Conservation (phyloP, 129 eudicot genomes). For the Cynara cardunculus region DNA sequence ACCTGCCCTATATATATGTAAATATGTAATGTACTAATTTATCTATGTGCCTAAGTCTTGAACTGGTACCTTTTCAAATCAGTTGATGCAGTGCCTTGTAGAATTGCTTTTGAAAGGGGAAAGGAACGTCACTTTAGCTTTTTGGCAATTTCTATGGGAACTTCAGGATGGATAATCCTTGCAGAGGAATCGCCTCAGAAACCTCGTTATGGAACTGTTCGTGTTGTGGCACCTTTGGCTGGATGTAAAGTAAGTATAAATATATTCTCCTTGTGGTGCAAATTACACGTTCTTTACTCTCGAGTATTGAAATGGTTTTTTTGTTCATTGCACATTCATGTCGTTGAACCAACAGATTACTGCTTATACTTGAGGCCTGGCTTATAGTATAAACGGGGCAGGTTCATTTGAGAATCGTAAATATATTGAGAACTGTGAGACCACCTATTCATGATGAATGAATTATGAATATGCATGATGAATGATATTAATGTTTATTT, state of each 20-base stretch:
- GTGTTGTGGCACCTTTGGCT: constrained; percentile 85
- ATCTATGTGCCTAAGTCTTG: background rate
- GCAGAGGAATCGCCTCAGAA: constrained; percentile 69
- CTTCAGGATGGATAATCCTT: constrained; percentile 82
- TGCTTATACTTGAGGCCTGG: background rate
- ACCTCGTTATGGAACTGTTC: constrained; percentile 54
- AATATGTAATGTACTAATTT: background rate
- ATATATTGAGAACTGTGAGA: background rate
- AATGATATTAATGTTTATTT: background rate
- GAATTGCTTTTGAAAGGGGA: constrained; percentile 97
- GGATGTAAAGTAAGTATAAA: constrained; percentile 69
- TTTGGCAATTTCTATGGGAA: constrained; percentile 63
- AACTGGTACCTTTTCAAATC: constrained; percentile 13
- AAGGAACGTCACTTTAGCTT: constrained; percentile 81
- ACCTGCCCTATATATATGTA: too few relatives aligned
- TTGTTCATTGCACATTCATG: background rate
- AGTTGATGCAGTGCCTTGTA: constrained; percentile 92
- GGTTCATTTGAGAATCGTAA: background rate
- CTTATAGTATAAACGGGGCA: background rate
- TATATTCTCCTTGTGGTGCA: background rate
- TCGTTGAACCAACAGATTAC: background rate
- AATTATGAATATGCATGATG: too few relatives aligned
- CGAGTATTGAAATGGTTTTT: background rate
- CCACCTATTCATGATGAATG: background rate
- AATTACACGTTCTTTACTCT: background rate